Evolutionary conservation across 768 basidiomycete genomes (phyloP).

Genomic region (Tulasnella sp.): DNA sequence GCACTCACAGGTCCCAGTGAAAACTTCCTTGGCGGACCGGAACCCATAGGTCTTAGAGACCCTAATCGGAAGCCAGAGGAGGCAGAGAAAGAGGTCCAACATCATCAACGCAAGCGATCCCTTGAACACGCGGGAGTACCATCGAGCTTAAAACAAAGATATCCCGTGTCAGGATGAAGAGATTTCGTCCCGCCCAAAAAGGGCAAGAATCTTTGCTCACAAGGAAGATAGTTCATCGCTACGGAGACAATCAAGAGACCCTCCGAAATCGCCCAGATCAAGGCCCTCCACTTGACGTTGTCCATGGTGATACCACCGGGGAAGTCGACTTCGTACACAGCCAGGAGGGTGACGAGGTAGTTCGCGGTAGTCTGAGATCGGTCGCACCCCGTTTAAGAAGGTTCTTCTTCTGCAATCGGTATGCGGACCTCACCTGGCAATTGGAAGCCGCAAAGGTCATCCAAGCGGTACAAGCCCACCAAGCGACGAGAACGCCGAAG

Average conservation of each 20-base stretch:
- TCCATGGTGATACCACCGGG: conserved; percentile 65
- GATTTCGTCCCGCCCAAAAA: background rate
- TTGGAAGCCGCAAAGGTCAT: conserved; percentile 88
- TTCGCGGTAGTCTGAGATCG: conserved; percentile 67
- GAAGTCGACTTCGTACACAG: conserved; percentile 72
- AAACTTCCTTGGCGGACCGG: conserved; percentile 72
- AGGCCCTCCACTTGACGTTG: conserved; percentile 77
- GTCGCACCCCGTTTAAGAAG: background rate
- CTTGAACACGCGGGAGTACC: conserved; percentile 70
- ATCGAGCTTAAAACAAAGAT: conserved; percentile 26
- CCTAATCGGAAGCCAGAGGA: conserved; percentile 90
- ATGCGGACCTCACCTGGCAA: conserved; percentile 53
- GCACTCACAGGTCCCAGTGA: conserved; percentile 63
- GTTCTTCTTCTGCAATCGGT: background rate
- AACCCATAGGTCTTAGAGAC: conserved; percentile 87
- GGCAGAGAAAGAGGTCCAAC: conserved; percentile 78
- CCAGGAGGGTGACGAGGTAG: conserved; percentile 76
- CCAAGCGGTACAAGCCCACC: conserved; percentile 93
- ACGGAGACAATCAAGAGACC: conserved; percentile 59
- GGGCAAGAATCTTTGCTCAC: conserved; percentile 33
- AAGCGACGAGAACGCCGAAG: conserved; percentile 83
- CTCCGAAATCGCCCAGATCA: conserved; percentile 80
- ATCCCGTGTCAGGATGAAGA: background rate
- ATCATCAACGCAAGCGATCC: conserved; percentile 66
- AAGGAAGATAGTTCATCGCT: conserved; percentile 79